Evolutionary conservation across 2,329 filamentous ascomycete genomes (phyloP).

Genomic region (Coniochaeta sp.): DNA sequence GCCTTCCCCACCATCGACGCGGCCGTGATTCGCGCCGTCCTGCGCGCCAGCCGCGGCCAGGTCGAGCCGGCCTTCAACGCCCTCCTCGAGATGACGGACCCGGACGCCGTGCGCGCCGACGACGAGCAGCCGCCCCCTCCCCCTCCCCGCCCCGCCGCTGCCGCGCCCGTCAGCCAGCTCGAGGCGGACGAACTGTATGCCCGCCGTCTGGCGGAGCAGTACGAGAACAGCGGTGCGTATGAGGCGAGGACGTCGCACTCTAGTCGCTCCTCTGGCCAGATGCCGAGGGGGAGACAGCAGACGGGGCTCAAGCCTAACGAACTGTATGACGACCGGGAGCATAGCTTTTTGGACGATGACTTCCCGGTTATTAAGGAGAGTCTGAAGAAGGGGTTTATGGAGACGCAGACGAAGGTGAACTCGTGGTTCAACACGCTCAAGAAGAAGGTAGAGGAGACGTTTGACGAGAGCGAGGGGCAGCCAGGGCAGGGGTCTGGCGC

Average conservation of each 20-base stretch:
- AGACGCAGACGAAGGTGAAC: conserved; percentile 91
- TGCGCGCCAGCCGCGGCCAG: conserved; percentile 77
- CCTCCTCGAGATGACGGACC: conserved; percentile 78
- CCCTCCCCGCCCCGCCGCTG: conserved; percentile 66
- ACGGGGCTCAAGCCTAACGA: conserved; percentile 50
- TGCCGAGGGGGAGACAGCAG: conserved; percentile 35
- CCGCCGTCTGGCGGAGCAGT: conserved; percentile 84
- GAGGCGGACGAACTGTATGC: conserved; percentile 29
- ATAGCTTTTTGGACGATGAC: conserved; percentile 93
- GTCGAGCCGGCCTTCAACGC: conserved; percentile 96
- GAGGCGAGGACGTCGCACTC: conserved; percentile 46
- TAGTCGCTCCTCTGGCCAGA: conserved; percentile 26
- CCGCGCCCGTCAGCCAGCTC: conserved; percentile 66
- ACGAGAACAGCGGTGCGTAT: conserved; percentile 57
- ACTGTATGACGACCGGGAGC: conserved; percentile 62
- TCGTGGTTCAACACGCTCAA: conserved; percentile 85
- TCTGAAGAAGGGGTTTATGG: conserved; percentile 85
- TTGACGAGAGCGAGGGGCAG: conserved; percentile 56
- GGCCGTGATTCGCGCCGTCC: conserved; percentile 76
- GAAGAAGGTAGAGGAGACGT: conserved; percentile 89
- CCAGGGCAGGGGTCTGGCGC: conserved; percentile 22
- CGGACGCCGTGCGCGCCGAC: conserved; percentile 54
- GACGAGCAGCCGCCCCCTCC: conserved; percentile 62
- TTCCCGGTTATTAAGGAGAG: conserved; percentile 90
- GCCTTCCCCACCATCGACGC: conserved; percentile 83